Base-by-base conservation (phyloP, 257 asterid species). In the Lavandula angustifolia region DNA sequence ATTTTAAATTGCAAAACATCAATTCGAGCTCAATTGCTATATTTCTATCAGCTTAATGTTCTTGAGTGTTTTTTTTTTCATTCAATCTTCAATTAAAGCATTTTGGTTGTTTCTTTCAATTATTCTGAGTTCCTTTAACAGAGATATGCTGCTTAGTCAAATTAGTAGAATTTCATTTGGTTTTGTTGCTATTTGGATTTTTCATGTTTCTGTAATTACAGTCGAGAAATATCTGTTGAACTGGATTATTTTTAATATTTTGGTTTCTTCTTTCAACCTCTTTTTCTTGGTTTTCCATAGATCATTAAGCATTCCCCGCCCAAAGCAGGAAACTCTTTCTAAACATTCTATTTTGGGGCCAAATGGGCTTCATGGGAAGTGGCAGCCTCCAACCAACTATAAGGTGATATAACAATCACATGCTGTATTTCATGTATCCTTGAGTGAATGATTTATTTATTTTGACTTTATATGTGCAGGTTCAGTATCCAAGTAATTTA, bases 291-390 rank as follows among this genome's bases (percentile, higher is more conserved):
- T 10, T 75, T 73, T 60, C 32, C 37, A 32, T 67, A 92, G 98
- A 73, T 68, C 94, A 38, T 69, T 78, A 56, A 84, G 73, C 73
- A 60, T 84, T 59, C 89, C 85, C 46, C 95, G 81, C 13, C 87
- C 98, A 31, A 89, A 68, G 80, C 96, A 85, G 60, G 97, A 92
- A 80, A 89, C 97, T 67, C 95, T 92, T 70, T 77, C 85, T 68
- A 87, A 85, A 70, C 98, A 89, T 81, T 92, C 97, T 43, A 87
- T 92, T 76, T 80, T 92, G 78, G 97, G 97, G 64, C 97, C 96
- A 56, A 84, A 77, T 73, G 97, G 97, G 70, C 98, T 92, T 73
- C 80, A 59, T 62, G 95, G 95, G 66, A 89, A 81, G 66, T 84
- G 95, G 96, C 95, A 82, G 73, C 89, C 92, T 70, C 98, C 97